Evolutionary conservation across 441 rosid species (phyloP), one percentile per base, ranked within the genome.

Genomic region (Bruguiera hainesii): DNA sequence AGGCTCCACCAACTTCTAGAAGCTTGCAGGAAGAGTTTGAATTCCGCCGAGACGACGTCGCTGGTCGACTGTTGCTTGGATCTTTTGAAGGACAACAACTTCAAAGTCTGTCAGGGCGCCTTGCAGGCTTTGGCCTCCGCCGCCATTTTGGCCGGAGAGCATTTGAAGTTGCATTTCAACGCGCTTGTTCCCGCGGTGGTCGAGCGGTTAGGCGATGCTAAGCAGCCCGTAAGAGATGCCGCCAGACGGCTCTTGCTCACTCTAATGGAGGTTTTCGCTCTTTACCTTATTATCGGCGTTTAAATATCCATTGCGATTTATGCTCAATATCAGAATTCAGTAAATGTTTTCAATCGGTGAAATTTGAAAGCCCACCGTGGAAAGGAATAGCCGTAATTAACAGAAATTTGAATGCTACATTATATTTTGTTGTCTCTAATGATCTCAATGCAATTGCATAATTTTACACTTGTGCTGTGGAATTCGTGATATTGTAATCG

Each of bases 41-140:
- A 78, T 64, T 74, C 91, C 15, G 37, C 96, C 29, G 99, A 96
- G 73, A 89, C 89, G 63, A 80, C 93, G n/a, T 77, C 91, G 62
- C 90, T 96, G 1, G 96, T 96, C 19, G 98, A 93, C 69, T 90
- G 88, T 75, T 96, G 99, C 75, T 63, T 93, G 85, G 98, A 96
- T 96, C 98, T 96, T 70, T 85, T 96, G 65, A 89, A 80, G 78
- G 99, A 96, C 78, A 89, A 86, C 76, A 96, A 96, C 78, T 96
- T 96, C 70, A 87, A 81, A 64, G 97, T 96, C 62, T 93, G 96
- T 35, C 94, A 93, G 66, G 99, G 99, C 31, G 96, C 94, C 23
- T 91, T 96, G 52, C 98, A 88, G 84, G 88, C 97, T 20, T 83
- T 96, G 56, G 99, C 99, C 37, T 96, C 99, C 33, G 99, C 99